A percentile compares a stretch with the other conserved stretches of the same genome.
Conservation (phyloP, 257 asterid species). For the Solanum sejunctum region DNA sequence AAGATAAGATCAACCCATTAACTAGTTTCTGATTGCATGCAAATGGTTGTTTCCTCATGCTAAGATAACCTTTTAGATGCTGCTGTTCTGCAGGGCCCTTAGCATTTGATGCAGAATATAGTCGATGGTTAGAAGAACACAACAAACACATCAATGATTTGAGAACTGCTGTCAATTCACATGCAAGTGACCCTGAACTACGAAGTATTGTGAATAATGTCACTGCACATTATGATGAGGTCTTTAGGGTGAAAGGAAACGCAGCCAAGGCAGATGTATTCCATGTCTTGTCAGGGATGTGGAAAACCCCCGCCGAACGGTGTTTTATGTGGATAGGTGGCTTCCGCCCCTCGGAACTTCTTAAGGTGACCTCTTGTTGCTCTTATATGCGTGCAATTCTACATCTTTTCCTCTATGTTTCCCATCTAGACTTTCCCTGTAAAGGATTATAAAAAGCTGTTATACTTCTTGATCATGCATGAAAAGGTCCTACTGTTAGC, state of each 20-base stretch:
- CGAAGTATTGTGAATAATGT: slow-evolving; percentile 51
- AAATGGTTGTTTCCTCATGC: background rate
- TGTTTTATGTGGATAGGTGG: slow-evolving; percentile 99
- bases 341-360: slow-evolving; percentile 90
- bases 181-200: slow-evolving; percentile 64
- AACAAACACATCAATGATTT: slow-evolving; percentile 57
- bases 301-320: slow-evolving; percentile 97
- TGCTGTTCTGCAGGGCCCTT: slow-evolving; percentile 47
- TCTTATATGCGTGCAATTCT: background rate
- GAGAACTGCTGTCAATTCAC: slow-evolving; percentile 67
- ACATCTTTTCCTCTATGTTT: background rate
- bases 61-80: background rate
- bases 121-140: slow-evolving; percentile 80
- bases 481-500: background rate
- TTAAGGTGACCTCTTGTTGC: slow-evolving; percentile 40
- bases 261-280: slow-evolving; percentile 87
- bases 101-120: slow-evolving; percentile 84
- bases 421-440: background rate
- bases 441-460: background rate
- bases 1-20: background rate
- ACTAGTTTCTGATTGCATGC: background rate
- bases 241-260: slow-evolving; percentile 71
- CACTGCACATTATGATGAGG: slow-evolving; percentile 49
- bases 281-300: slow-evolving; percentile 97
- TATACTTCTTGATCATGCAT: background rate